Conservation (phyloP, 169 alveolate genomes). For the Eimeria tenella region DNA sequence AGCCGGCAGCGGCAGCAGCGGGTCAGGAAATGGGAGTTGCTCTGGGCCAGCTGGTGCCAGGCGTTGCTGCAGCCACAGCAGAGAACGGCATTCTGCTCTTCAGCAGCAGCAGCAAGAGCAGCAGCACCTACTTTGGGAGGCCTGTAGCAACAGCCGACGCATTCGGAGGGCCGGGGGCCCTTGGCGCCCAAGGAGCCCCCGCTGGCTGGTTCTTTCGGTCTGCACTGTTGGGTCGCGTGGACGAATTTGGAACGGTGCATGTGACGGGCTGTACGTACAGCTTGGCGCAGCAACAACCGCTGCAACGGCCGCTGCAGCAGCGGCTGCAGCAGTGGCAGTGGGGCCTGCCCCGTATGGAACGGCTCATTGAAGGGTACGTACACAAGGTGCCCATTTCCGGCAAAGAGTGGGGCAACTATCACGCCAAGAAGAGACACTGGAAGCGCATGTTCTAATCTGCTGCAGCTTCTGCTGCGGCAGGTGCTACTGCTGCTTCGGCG, state of each 20-base stretch:
- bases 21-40: background rate
- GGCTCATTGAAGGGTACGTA: constrained; percentile 76
- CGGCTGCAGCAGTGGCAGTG: constrained; percentile 77
- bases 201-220: constrained; percentile 41
- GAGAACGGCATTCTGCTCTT: constrained; percentile 43
- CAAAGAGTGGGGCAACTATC: constrained; percentile 79
- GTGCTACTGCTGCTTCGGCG: background rate
- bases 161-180: constrained; percentile 35
- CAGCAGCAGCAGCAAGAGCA: constrained; percentile 59
- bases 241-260: background rate
- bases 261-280: constrained; percentile 45
- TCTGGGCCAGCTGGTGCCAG: constrained; percentile 21
- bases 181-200: constrained; percentile 20
- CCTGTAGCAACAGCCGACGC: constrained; percentile 46
- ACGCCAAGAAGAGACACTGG: constrained; percentile 71
- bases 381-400: constrained; percentile 78
- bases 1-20: background rate
- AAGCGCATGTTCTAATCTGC: constrained; percentile 62
- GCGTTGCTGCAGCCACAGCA: constrained; percentile 26
- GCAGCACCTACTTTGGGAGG: constrained; percentile 47
- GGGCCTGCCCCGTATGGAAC: constrained; percentile 71
- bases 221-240: constrained; percentile 25
- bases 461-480: background rate
- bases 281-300: constrained; percentile 12
- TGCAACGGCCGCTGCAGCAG: constrained; percentile 72